Base-by-base conservation (phyloP, 2,329 filamentous ascomycete species). In the Cladosporium sphaerospermum region DNA sequence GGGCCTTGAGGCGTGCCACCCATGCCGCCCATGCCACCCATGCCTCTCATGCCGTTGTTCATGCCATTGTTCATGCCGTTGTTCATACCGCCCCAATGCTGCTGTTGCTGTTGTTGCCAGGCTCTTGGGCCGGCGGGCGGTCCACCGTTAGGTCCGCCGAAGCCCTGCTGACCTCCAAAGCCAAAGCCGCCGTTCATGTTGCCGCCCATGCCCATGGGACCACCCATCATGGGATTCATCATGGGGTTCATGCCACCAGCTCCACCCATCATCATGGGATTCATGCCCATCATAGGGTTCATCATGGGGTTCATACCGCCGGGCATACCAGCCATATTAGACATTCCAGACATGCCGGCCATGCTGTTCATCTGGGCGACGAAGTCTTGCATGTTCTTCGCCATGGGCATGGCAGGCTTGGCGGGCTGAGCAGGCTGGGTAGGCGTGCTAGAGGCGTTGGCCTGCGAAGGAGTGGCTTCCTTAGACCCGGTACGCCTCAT, bases 391-490 rank as follows among this genome's bases (percentile, higher is more conserved):
- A 62, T 63, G 53, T 60, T 66, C 49, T 49, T 71, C 19, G 48
- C 61, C 40, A 56, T 56, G 32, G 52, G 53, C 53, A 57, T 53
- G 3, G 39, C 37, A 9, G 54, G 48, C 14, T 9, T 51, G 49
- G 36, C 64, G 47, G 16, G 19, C 13, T 36, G 34, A 11, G 39
- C 55, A 16, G 49, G 37, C 28, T 56, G 58, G 80, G 81, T 44
- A 18, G 37, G 37, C 39, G 80, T 19, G 79, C 60, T 85, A 84
- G 44, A 61, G 84, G 81, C 6, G 79, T 72, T 32, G 67, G 69
- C 57, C 67, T 66, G 56, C 61, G 66, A 62, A 60, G 69, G 61
- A 32, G 54, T 46, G 41, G 67, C 50, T 23, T 52, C 54, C 39
- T 59, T 63, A 3, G 47, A 51, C 16, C 39, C 47, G 9, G 47